Evolutionary conservation across 2,329 filamentous ascomycete genomes (phyloP), one percentile per base, ranked within the genome.

Genomic region (Thielaviopsis musarum): DNA sequence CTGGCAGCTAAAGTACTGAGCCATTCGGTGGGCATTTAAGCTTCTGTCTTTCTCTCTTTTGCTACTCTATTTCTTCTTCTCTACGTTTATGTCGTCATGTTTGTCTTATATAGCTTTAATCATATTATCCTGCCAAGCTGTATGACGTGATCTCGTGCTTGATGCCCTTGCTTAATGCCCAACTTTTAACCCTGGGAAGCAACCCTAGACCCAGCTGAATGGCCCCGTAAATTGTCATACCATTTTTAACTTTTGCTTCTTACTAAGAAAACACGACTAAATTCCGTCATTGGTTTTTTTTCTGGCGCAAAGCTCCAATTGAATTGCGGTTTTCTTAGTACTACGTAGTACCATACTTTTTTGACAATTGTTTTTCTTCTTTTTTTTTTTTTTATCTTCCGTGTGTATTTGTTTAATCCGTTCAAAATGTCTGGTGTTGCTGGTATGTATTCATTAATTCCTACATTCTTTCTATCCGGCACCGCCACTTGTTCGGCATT

Each of bases 1-100:
- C 72, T 97, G 67, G 91, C 91, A 1, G 83, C 84, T 30, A 91
- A 88, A 71, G 85, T 96, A 1, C 91, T 96, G 68, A 87, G 85
- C 63, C 85, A 89, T 69, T 85, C 84, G 21, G 84, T 88, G 41
- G 82, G 83, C 6, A 70, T 76, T 30, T 79, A 62, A 45, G 3
- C 17, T n/a, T 45, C n/a, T 45, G 2, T n/a, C n/a, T 45, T n/a
- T 45, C 2, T n/a, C 4, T 41, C 15, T 3, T 45, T 45, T 34
- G 9, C 10, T 34, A 9, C 7, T 10, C 2, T 45, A 2, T 4
- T 45, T 45, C 2, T 41, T 5, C 3, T 41, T 13, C 10, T 13
- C 4, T 41, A 3, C 10, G 15, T 45, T 45, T 2, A 45, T 41
- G 34, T 41, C 17, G 38, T 3, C 17, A 5, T n/a, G 17, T 45